Conservation (phyloP, 805 yeast genomes). For the Danielozyma ontarioensis region DNA sequence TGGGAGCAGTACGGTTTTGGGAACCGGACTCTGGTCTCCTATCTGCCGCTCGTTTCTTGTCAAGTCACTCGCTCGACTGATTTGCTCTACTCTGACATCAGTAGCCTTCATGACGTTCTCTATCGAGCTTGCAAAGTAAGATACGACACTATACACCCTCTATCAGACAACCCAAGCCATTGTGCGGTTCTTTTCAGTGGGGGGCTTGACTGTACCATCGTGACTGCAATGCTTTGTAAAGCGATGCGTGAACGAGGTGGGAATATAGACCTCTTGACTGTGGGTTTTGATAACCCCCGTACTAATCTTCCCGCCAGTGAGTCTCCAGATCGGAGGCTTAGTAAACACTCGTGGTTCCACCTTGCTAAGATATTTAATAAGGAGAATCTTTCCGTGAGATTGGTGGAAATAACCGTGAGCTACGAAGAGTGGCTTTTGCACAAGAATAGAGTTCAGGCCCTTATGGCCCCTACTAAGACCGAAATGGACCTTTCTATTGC, state of each 20-base stretch:
- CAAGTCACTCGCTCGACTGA: too few relatives aligned
- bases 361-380: slow-evolving; percentile 41
- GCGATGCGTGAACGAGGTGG: slow-evolving; percentile 11
- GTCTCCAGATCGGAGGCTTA: slow-evolving; percentile 86
- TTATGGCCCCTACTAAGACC: slow-evolving; percentile 80
- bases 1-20: too few relatives aligned
- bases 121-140: slow-evolving; percentile 42
- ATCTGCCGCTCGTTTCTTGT: too few relatives aligned
- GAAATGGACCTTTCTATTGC: slow-evolving; percentile 97
- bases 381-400: slow-evolving; percentile 27
- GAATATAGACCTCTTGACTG: slow-evolving; percentile 75
- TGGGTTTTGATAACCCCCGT: slow-evolving; percentile 88
- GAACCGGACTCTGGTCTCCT: too few relatives aligned
- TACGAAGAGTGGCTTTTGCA: slow-evolving; percentile 58
- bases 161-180: slow-evolving; percentile 28
- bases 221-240: slow-evolving; percentile 50
- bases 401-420: slow-evolving; percentile 70
- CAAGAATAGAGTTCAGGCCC: slow-evolving; percentile 46
- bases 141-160: slow-evolving; percentile 57
- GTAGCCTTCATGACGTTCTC: slow-evolving; percentile 19
- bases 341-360: slow-evolving; percentile 54
- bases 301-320: slow-evolving; percentile 51
- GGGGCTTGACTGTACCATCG: slow-evolving; percentile 86
- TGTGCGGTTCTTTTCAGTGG: slow-evolving; percentile 83
- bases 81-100: too few relatives aligned